Conservation (phyloP, 1,284 basidiomycete species). For the Austropuccinia psidii region DNA sequence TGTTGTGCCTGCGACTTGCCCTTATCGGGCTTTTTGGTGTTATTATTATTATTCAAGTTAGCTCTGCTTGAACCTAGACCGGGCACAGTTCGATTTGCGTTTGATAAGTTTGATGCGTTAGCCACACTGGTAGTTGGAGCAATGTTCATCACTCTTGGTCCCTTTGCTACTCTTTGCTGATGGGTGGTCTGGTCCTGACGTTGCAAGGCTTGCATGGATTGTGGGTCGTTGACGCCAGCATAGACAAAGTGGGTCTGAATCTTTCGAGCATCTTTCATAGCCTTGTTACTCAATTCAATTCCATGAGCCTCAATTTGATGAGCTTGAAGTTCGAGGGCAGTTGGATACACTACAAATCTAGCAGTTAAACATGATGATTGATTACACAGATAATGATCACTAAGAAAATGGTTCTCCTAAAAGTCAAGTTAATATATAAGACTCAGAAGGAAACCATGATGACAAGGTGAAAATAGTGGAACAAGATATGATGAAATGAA, state of each 20-base stretch:
- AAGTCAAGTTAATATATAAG: background rate
- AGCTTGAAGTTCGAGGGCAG: conserved; percentile 77
- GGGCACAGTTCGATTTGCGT: conserved; percentile 48
- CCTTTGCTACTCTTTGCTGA: conserved; percentile 36
- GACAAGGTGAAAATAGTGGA: conserved; percentile 41
- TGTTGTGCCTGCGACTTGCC: conserved; percentile 9
- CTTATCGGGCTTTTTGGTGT: conserved; percentile 19
- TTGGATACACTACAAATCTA: conserved; percentile 91
- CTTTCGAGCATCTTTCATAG: conserved; percentile 67
- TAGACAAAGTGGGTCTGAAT: conserved; percentile 74
- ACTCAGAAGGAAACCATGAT: conserved; percentile 43
- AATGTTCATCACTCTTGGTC: conserved; percentile 31
- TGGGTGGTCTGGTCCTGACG: conserved; percentile 26
- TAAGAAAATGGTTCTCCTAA: conserved; percentile 44
- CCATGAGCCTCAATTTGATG: conserved; percentile 84
- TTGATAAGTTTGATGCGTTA: conserved; percentile 45
- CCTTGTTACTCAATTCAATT: conserved; percentile 66
- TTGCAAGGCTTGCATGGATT: background rate
- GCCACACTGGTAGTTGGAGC: conserved; percentile 38
- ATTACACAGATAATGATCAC: conserved; percentile 67
- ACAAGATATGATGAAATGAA: background rate
- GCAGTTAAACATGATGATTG: conserved; percentile 67
- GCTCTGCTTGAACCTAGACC: conserved; percentile 37
- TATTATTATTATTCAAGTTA: background rate
- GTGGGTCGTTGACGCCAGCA: conserved; percentile 53